Base-by-base conservation (phyloP, 2,329 filamentous ascomycete species). In the Ophiostoma sp. region DNA sequence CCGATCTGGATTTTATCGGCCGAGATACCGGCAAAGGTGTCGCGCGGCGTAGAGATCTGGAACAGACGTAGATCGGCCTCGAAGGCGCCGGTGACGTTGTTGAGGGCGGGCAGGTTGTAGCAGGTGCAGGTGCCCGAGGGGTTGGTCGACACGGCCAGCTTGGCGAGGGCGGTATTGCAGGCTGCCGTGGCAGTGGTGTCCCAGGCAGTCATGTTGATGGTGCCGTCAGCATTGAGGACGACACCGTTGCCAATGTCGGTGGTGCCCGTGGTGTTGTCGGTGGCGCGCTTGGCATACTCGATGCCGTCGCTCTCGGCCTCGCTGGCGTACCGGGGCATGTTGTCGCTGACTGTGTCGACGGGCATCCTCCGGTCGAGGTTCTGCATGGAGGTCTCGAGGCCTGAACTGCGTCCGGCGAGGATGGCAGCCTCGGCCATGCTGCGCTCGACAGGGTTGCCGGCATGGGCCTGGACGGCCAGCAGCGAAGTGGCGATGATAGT, bases 71-170 rank as follows among this genome's bases (percentile, higher is more conserved):
- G 60, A 17, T 52, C 62, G 35, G 27, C 48, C 66, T 65, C 67
- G 33, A 71, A 41, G 6, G 15, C 23, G 66, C 66, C 66, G 5
- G 66, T 54, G 27, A 31, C 27, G 27, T 52, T 67, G 66, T 67
- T 41, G 66, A 67, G 66, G 27, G 44, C 67, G 48, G 67, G 70
- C 68, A 69, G 67, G 67, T 71, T 71, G 64, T 70, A 66, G 67
- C 68, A 67, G n/a, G 44, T 35, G 36, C 68, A 90, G 67, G 92
- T 86, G 68, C 92, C 92, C 11, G 90, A 90, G 5, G 90, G 90
- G 74, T 94, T 94, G 33, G 86, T 85, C 60, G 88, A 86, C 72
- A 83, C 81, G 17, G 82, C 81, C 67, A 93, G 82, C 35, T 79
- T 77, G 2, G 79, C 77, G 23, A 95, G 81, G 10, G 85, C 83